phyloP scores from a whole-genome alignment of 306 rosid species.

The Quercus aquifolioides region DNA sequence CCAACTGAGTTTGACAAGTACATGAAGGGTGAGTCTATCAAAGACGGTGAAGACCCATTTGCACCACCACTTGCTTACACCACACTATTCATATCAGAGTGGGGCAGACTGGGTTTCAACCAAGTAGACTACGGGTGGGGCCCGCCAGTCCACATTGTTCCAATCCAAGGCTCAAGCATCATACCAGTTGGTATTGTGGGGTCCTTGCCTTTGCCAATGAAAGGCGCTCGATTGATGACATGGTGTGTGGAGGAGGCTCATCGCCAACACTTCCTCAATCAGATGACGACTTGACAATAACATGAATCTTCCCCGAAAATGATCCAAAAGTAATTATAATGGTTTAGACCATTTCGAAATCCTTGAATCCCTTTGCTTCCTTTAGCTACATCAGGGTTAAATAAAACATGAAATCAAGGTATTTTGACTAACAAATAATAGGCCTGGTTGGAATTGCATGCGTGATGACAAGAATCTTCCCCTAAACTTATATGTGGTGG shows the following conservation, averaged over 20 bases:
- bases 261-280: conserved; percentile 40
- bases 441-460: too few species aligned
- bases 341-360: background rate
- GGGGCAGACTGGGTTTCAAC: conserved; percentile 80
- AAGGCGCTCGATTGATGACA: conserved; percentile 63
- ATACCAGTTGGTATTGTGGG: conserved; percentile 66
- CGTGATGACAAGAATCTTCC: too few species aligned
- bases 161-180: conserved; percentile 51
- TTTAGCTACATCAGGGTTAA: background rate
- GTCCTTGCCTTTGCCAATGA: conserved; percentile 37
- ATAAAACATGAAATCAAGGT: background rate
- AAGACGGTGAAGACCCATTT: conserved; percentile 47
- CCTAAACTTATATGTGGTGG: too few species aligned
- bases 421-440: too few species aligned
- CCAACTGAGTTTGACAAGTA: conserved; percentile 43
- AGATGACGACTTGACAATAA: background rate
- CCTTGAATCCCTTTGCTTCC: background rate
- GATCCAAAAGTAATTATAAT: background rate
- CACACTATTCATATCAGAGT: conserved; percentile 64
- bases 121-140: conserved; percentile 69
- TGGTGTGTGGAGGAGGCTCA: conserved; percentile 64
- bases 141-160: conserved; percentile 54
- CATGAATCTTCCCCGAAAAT: background rate
- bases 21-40: conserved; percentile 30
- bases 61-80: conserved; percentile 47